Conservation (phyloP, 2,329 filamentous ascomycete genomes). For the Orbilia brochopaga region DNA sequence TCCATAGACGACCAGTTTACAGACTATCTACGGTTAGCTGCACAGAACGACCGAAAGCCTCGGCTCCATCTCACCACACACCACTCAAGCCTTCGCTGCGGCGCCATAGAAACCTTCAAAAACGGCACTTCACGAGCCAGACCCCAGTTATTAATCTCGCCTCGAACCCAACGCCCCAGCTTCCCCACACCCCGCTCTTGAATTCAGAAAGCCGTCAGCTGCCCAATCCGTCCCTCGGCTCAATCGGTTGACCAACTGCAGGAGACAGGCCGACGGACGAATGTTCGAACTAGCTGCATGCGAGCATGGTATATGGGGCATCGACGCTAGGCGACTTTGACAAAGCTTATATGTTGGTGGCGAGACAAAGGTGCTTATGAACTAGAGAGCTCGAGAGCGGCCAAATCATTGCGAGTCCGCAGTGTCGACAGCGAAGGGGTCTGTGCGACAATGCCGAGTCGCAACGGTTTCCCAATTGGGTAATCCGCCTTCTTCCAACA, state of each 20-base stretch:
- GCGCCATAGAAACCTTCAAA: not conserved
- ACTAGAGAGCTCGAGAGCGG: not conserved
- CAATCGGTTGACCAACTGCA: not conserved
- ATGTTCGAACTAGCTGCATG: not conserved
- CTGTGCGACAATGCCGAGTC: too few species aligned
- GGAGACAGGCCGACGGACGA: not conserved
- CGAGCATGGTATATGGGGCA: not conserved
- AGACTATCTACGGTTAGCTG: too few species aligned
- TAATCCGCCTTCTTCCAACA: too few species aligned
- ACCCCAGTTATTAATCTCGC: not conserved
- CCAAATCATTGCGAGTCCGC: not conserved
- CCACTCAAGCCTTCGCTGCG: not conserved
- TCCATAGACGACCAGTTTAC: too few species aligned
- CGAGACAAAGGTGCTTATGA: too few species aligned
- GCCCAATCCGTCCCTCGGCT: slow-evolving; percentile 9
- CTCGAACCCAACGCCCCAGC: not conserved
- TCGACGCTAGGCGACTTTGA: not conserved
- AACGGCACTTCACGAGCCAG: not conserved
- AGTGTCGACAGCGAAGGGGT: not conserved
- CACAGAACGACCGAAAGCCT: too few species aligned
- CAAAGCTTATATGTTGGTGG: too few species aligned
- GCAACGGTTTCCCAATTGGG: too few species aligned
- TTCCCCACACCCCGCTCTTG: slow-evolving; percentile 1
- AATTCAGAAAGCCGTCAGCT: too few species aligned
- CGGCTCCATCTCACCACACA: too few species aligned